A percentile compares a stretch with the other conserved stretches of the same genome.
These are phyloP conservation scores for Eleusine indica DNA, from an alignment of 176 grass and related monocot genomes.

Conservation along the genomic window DNA sequence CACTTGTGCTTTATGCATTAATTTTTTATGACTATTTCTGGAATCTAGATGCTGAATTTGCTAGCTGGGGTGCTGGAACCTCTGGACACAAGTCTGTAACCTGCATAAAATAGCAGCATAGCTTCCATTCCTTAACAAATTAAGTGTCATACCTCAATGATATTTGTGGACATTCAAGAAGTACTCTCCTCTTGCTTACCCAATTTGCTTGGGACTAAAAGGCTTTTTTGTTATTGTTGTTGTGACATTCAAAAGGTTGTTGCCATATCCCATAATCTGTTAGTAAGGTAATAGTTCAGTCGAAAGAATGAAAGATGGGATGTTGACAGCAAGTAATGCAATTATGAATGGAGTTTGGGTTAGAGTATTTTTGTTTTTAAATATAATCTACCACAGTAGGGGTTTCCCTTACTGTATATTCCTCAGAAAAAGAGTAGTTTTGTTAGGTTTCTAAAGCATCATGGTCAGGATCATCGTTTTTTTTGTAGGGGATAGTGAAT, in stretches of 20 bases:
- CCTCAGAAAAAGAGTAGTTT: no score
- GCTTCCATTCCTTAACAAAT: constrained; percentile 18
- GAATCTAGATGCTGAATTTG: background rate
- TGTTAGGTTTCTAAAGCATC: constrained; percentile 17
- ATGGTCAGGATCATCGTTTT: background rate
- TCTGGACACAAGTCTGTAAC: background rate
- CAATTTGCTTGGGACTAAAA: no score
- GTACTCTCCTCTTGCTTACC: no score
- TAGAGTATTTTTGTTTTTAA: background rate
- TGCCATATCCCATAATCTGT: constrained; percentile 9
- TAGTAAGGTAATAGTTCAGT: constrained; percentile 8
- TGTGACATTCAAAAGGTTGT: constrained; percentile 11
- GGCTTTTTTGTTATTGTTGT: no score
- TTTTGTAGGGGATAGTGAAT: background rate
- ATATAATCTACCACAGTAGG: no score
- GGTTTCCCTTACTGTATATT: no score
- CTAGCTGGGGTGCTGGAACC: background rate
- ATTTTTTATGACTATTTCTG: background rate
- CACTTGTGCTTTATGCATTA: no score
- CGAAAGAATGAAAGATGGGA: background rate
- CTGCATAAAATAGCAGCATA: background rate
- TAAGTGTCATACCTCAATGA: background rate
- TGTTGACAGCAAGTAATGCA: constrained; percentile 21
- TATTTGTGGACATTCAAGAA: constrained; percentile 3
- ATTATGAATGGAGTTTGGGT: constrained; percentile 26